Evolutionary conservation across 1,284 basidiomycete genomes (phyloP).

Genomic region (Volvariella volvacea): DNA sequence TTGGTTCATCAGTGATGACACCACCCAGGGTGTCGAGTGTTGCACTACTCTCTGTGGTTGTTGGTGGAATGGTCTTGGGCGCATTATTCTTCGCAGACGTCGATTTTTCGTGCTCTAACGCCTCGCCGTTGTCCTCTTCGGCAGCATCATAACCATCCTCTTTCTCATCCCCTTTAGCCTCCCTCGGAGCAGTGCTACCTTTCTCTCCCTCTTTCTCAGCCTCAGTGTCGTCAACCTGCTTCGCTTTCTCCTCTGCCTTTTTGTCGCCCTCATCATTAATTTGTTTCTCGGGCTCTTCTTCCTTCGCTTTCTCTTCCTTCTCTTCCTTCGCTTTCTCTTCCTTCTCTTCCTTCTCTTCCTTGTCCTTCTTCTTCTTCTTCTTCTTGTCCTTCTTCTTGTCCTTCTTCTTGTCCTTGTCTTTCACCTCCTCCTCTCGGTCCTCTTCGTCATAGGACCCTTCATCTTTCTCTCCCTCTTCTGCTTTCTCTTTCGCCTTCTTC

Average conservation of each 20-base stretch:
- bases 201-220: not conserved
- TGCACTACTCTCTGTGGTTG: too few relatives aligned
- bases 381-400: constrained; percentile 13
- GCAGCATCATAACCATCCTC: not conserved
- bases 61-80: too few relatives aligned
- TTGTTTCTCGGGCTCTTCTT: constrained; percentile 7
- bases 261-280: constrained; percentile 8
- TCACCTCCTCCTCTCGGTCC: constrained; percentile 11
- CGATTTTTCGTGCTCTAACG: too few relatives aligned
- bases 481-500: not conserved
- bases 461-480: not conserved
- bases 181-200: not conserved
- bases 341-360: constrained; percentile 8
- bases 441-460: not conserved
- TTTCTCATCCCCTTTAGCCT: not conserved
- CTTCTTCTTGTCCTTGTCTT: constrained; percentile 8
- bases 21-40: too few relatives aligned
- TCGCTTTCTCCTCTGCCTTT: not conserved
- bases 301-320: constrained; percentile 3
- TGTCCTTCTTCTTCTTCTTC: constrained; percentile 7
- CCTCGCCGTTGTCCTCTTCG: not conserved
- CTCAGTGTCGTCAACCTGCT: not conserved
- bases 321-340: not conserved
- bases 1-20: too few relatives aligned
- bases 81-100: too few relatives aligned